These are phyloP conservation scores for Aspergillus neoniger DNA, from an alignment of 2,329 filamentous ascomycete species.

Conservation along the genomic window DNA sequence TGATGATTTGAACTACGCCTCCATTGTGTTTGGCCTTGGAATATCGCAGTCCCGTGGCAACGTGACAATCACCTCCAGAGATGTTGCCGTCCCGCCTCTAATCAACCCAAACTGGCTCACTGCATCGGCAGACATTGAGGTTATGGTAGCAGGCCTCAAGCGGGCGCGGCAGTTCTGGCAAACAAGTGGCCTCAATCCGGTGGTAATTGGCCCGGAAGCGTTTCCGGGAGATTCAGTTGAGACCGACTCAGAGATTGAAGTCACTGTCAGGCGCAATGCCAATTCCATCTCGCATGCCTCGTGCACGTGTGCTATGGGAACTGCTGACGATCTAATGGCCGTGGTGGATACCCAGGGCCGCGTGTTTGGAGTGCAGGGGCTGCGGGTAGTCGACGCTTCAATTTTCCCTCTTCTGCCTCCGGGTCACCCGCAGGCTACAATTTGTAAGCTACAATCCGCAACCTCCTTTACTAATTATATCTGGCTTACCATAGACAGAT, in stretches of 20 bases:
- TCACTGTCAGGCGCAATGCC: constrained; percentile 28
- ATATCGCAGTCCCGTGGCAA: constrained; percentile 48
- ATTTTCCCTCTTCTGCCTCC: constrained; percentile 12
- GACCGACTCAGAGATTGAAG: constrained; percentile 46
- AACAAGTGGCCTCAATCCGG: constrained; percentile 21
- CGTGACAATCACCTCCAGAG: constrained; percentile 39
- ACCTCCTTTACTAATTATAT: neutral
- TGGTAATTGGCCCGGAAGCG: constrained; percentile 31
- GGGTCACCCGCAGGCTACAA: constrained; percentile 14
- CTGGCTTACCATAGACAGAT: neutral
- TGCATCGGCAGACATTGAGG: constrained; percentile 44
- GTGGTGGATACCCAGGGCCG: constrained; percentile 37
- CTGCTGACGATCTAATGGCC: constrained; percentile 29
- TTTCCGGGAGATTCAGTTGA: constrained; percentile 40
- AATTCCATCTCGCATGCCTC: constrained; percentile 37
- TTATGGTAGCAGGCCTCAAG: constrained; percentile 46
- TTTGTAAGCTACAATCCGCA: neutral
- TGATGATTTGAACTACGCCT: constrained; percentile 32
- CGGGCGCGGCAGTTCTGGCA: constrained; percentile 42
- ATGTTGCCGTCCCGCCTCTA: constrained; percentile 37
- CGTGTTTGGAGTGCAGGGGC: constrained; percentile 31
- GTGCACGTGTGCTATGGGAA: constrained; percentile 44
- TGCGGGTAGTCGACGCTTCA: constrained; percentile 14
- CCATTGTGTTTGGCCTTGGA: constrained; percentile 35
- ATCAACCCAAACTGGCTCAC: constrained; percentile 50